Evolutionary conservation across 2,329 filamentous ascomycete genomes (phyloP).

Genomic region (Apiospora rasikravindrae): DNA sequence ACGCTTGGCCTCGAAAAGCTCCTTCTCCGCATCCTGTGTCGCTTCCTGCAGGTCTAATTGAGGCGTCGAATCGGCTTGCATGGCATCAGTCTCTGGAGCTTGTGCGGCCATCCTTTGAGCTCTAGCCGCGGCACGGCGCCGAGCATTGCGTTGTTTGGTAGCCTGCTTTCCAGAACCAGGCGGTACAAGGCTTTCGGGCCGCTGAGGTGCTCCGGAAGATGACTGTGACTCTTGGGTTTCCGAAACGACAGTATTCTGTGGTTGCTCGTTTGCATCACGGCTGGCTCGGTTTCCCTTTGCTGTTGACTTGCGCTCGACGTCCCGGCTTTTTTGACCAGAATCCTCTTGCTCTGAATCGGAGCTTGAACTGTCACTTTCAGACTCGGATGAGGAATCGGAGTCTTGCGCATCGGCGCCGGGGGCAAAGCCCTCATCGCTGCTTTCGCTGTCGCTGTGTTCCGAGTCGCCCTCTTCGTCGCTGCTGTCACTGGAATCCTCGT

Average conservation of each 20-base stretch:
- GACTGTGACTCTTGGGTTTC: neutral
- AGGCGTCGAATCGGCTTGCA: neutral
- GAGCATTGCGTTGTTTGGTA: constrained; percentile 59
- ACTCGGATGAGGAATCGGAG: constrained; percentile 22
- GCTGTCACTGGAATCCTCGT: constrained; percentile 20
- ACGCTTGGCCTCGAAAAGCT: constrained; percentile 55
- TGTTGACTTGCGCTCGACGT: neutral
- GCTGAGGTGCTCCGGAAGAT: neutral
- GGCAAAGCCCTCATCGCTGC: constrained; percentile 27
- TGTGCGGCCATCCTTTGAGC: constrained; percentile 33
- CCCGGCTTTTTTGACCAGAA: neutral
- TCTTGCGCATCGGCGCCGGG: constrained; percentile 16
- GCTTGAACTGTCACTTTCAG: constrained; percentile 23
- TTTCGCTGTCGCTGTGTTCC: constrained; percentile 13
- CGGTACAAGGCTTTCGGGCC: constrained; percentile 29
- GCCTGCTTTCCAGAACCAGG: constrained; percentile 45
- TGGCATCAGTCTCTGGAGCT: constrained; percentile 19
- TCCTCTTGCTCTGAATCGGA: neutral
- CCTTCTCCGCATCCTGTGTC: constrained; percentile 33
- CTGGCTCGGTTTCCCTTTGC: neutral
- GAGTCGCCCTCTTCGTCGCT: constrained; percentile 19
- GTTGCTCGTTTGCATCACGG: neutral
- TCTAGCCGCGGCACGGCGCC: constrained; percentile 48
- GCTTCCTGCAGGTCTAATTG: constrained; percentile 11
- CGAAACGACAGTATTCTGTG: neutral